Percentiles rank a stretch among this genome's conserved stretches.
Evolutionary conservation across 1,284 basidiomycete genomes (phyloP).

Genomic region (Pseudozyma hubeiensis): DNA sequence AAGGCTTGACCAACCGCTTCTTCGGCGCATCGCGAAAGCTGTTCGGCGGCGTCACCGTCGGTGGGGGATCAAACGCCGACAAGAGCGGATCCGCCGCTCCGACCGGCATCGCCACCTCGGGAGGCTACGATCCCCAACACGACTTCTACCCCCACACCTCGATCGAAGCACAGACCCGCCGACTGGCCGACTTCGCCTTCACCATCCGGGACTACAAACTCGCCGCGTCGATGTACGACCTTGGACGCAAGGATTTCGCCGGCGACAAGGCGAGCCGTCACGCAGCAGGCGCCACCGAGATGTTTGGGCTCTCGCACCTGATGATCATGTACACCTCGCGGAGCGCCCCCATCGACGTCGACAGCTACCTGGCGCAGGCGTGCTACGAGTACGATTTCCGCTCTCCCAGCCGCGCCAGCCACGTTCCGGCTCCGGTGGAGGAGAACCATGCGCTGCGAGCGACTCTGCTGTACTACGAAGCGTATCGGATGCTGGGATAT

Average conservation of each 20-base stretch:
- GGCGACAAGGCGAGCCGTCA: conserved; percentile 61
- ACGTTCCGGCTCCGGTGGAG: conserved; percentile 6
- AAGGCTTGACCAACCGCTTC: conserved; percentile 87
- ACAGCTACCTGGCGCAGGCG: conserved; percentile 53
- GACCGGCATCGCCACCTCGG: conserved; percentile 57
- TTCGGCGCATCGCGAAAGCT: conserved; percentile 72
- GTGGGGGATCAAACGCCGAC: conserved; percentile 64
- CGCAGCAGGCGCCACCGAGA: conserved; percentile 63
- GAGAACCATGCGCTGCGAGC: conserved; percentile 52
- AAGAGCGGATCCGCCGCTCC: conserved; percentile 6
- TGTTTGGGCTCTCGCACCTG: conserved; percentile 61
- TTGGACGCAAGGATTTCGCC: conserved; percentile 73
- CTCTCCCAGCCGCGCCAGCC: conserved; percentile 7
- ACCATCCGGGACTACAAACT: conserved; percentile 89
- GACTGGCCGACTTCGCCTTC: conserved; percentile 96
- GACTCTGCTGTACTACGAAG: conserved; percentile 61
- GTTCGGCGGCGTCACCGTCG: conserved; percentile 65
- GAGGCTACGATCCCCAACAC: conserved; percentile 39
- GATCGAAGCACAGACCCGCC: conserved; percentile 71
- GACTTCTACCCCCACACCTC: conserved; percentile 70
- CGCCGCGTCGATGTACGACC: conserved; percentile 86
- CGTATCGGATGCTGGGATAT: conserved; percentile 46
- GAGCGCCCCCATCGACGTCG: conserved; percentile 51
- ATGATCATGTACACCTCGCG: conserved; percentile 50
- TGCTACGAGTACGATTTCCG: conserved; percentile 37